Percentiles rank a stretch among this genome's conserved stretches.
These are phyloP conservation scores for Artemisia princeps DNA, from an alignment of 140 eudicot genomes.

Conservation along the genomic window DNA sequence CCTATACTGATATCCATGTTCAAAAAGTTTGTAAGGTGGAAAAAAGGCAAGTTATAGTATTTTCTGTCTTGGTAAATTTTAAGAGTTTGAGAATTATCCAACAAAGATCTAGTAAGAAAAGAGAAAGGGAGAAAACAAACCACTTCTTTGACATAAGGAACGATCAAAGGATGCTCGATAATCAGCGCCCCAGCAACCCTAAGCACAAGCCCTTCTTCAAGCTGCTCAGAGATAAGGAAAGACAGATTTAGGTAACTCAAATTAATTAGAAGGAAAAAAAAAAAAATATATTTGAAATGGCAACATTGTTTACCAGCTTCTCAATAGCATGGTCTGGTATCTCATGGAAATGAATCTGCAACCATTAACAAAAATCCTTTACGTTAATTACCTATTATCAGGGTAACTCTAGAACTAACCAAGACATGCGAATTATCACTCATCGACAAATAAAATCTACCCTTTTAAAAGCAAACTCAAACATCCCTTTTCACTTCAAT, in stretches of 20 bases:
- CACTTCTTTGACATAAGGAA: constrained; percentile 72
- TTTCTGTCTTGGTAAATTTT: no score
- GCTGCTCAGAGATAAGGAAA: constrained; percentile 34
- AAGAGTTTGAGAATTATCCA: no score
- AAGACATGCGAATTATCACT: no score
- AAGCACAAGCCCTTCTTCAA: constrained; percentile 71
- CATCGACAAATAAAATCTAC: no score
- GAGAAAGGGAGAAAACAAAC: constrained; percentile 32
- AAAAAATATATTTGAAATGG: constrained; percentile 6
- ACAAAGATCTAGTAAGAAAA: not conserved
- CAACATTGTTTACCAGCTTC: constrained; percentile 48
- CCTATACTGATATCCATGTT: no score
- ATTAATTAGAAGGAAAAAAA: not conserved
- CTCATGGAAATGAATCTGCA: constrained; percentile 79
- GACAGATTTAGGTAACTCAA: not conserved
- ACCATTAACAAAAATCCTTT: constrained; percentile 14
- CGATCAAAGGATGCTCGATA: constrained; percentile 75
- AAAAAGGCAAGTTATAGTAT: no score
- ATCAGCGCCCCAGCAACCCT: constrained; percentile 79
- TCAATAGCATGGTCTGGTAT: constrained; percentile 66
- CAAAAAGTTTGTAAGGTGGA: no score
- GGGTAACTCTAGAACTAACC: not conserved
- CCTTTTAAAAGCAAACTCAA: no score
- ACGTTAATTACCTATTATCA: not conserved
- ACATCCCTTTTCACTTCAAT: no score